Conservation (phyloP, 768 basidiomycete genomes). For the Amanita rubescens region DNA sequence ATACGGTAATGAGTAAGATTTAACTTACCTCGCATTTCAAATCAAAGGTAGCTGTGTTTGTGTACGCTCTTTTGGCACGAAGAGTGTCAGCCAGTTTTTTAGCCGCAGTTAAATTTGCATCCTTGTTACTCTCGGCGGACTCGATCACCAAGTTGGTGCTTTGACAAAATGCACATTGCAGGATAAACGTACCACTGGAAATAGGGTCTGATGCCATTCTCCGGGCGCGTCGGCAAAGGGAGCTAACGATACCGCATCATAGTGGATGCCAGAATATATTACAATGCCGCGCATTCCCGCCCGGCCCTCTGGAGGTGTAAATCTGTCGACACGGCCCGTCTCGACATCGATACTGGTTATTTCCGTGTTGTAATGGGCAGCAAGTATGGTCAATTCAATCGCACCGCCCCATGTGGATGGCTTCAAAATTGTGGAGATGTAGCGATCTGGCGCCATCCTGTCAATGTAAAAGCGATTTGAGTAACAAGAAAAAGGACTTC, state of each 20-base stretch:
- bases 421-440: slow-evolving; percentile 75
- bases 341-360: slow-evolving; percentile 90
- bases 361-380: slow-evolving; percentile 75
- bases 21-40: slow-evolving; percentile 72
- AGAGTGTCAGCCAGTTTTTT: slow-evolving; percentile 65
- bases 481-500: slow-evolving; percentile 5
- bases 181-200: slow-evolving; percentile 44
- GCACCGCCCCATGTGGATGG: slow-evolving; percentile 91
- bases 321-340: slow-evolving; percentile 82
- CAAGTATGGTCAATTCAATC: slow-evolving; percentile 84
- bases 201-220: slow-evolving; percentile 88
- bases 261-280: slow-evolving; percentile 96
- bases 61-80: slow-evolving; percentile 74
- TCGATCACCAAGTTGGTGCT: slow-evolving; percentile 9
- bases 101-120: slow-evolving; percentile 56
- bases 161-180: neutral
- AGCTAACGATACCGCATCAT: slow-evolving; percentile 83
- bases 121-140: slow-evolving; percentile 30
- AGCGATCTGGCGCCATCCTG: slow-evolving; percentile 53
- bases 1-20: slow-evolving; percentile 1
- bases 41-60: slow-evolving; percentile 89
- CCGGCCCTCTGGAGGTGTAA: slow-evolving; percentile 44
- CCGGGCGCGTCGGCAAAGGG: slow-evolving; percentile 67
- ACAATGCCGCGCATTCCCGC: slow-evolving; percentile 52
- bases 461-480: neutral